A percentile compares a stretch with the other conserved stretches of the same genome.
Conservation (phyloP, 2,329 filamentous ascomycete species). For the Chaetomiaceae sp. region DNA sequence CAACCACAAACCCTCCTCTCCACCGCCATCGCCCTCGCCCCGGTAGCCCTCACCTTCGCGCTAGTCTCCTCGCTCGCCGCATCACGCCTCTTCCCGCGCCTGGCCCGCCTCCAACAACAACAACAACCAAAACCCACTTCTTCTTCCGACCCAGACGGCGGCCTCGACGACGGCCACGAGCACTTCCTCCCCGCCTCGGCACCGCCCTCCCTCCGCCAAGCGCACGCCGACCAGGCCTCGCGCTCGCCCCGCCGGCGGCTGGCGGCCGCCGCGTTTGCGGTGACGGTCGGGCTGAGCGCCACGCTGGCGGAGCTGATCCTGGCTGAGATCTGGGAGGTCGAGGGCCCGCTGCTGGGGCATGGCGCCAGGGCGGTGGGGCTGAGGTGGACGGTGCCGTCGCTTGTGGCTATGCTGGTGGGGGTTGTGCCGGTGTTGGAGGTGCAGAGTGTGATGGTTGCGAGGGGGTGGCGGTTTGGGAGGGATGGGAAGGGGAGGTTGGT, state of each 20-base stretch:
- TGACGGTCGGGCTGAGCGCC: slow-evolving; percentile 68
- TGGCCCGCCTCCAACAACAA: slow-evolving; percentile 47
- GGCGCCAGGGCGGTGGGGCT: slow-evolving; percentile 62
- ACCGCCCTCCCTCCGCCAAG: slow-evolving; percentile 52
- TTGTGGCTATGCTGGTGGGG: slow-evolving; percentile 67
- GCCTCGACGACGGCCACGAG: slow-evolving; percentile 50
- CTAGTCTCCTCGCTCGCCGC: slow-evolving; percentile 56
- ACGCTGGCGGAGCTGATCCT: slow-evolving; percentile 76
- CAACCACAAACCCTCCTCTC: background rate
- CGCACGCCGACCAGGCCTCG: slow-evolving; percentile 51
- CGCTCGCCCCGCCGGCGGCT: slow-evolving; percentile 46
- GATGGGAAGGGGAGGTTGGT: slow-evolving; percentile 48
- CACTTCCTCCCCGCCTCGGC: slow-evolving; percentile 57
- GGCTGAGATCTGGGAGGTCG: slow-evolving; percentile 72
- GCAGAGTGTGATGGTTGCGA: slow-evolving; percentile 52
- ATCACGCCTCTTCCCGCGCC: slow-evolving; percentile 64
- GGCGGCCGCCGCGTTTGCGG: slow-evolving; percentile 63
- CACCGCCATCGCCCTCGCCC: slow-evolving; percentile 50
- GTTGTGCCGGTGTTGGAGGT: slow-evolving; percentile 76
- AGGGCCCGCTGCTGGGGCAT: slow-evolving; percentile 64
- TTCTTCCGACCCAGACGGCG: slow-evolving; percentile 17
- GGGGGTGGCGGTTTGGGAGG: slow-evolving; percentile 58
- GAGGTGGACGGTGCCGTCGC: slow-evolving; percentile 60
- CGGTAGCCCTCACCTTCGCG: slow-evolving; percentile 66
- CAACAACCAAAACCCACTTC: background rate